phyloP scores from a whole-genome alignment of 1,139 yeast genomes.

The Geotrichum restrictum region DNA sequence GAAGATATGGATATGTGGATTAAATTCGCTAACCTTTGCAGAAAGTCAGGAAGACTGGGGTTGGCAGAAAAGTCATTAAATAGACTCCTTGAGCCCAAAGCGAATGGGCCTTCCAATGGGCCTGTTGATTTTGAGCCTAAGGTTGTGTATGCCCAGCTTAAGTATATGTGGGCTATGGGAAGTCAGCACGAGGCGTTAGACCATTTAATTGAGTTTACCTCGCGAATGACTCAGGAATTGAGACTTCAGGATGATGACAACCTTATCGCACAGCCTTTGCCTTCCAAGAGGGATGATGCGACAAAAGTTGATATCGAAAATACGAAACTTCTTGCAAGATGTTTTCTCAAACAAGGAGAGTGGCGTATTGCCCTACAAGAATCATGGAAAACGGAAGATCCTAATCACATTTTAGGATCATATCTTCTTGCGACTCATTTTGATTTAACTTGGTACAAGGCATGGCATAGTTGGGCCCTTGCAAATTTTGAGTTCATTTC shows the following conservation, averaged over 20 bases:
- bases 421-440: slow-evolving; percentile 91
- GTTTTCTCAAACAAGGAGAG: slow-evolving; percentile 95
- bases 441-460: slow-evolving; percentile 91
- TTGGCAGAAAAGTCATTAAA: slow-evolving; percentile 89
- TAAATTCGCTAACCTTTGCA: slow-evolving; percentile 90
- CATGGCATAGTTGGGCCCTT: slow-evolving; percentile 99
- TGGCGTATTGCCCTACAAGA: slow-evolving; percentile 86
- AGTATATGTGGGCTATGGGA: slow-evolving; percentile 96
- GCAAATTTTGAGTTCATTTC: slow-evolving; percentile 95
- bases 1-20: slow-evolving; percentile 99
- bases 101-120: slow-evolving; percentile 52
- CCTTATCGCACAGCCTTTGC: slow-evolving; percentile 82
- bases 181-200: slow-evolving; percentile 80
- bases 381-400: slow-evolving; percentile 74
- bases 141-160: slow-evolving; percentile 93
- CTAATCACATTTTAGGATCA: slow-evolving; percentile 80
- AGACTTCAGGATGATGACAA: slow-evolving; percentile 52
- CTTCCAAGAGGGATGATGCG: slow-evolving; percentile 68
- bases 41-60: slow-evolving; percentile 88
- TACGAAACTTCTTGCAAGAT: slow-evolving; percentile 84
- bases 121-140: slow-evolving; percentile 51
- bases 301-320: slow-evolving; percentile 77
- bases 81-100: slow-evolving; percentile 57
- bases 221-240: slow-evolving; percentile 82
- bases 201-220: slow-evolving; percentile 83